phyloP scores from a whole-genome alignment of 257 asterid genomes.

The Jasminum sambac region DNA sequence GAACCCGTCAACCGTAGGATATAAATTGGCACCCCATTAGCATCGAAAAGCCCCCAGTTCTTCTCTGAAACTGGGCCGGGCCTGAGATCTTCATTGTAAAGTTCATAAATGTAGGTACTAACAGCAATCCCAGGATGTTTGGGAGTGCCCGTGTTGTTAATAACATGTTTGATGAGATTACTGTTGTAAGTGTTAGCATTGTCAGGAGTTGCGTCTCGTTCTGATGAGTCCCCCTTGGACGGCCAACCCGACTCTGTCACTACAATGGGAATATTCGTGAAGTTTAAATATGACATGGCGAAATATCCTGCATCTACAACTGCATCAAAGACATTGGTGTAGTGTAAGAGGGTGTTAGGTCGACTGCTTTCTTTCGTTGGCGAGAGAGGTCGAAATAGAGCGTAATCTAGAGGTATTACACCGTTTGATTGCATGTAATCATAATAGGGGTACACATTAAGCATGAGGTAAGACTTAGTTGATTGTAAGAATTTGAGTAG shows the following conservation, averaged over 20 bases:
- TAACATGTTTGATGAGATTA: slow-evolving; percentile 69
- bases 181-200: slow-evolving; percentile 89
- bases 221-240: slow-evolving; percentile 71
- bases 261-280: slow-evolving; percentile 64
- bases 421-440: slow-evolving; percentile 71
- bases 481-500: slow-evolving; percentile 73
- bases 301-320: slow-evolving; percentile 87
- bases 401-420: slow-evolving; percentile 78
- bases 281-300: slow-evolving; percentile 76
- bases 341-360: slow-evolving; percentile 84
- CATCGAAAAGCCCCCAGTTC: slow-evolving; percentile 91
- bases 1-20: slow-evolving; percentile 68
- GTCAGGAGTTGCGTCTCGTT: slow-evolving; percentile 73
- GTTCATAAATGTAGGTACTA: slow-evolving; percentile 80
- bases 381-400: slow-evolving; percentile 78
- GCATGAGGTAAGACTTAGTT: slow-evolving; percentile 69
- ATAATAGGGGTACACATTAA: slow-evolving; percentile 80
- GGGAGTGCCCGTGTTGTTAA: slow-evolving; percentile 88
- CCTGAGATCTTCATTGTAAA: slow-evolving; percentile 78
- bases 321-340: slow-evolving; percentile 92
- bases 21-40: slow-evolving; percentile 72
- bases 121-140: slow-evolving; percentile 85
- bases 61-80: slow-evolving; percentile 75
- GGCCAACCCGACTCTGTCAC: slow-evolving; percentile 98
- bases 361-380: slow-evolving; percentile 90